phyloP scores from a whole-genome alignment of 371 early-diverging fungal species.

The Chytridiales sp. region DNA sequence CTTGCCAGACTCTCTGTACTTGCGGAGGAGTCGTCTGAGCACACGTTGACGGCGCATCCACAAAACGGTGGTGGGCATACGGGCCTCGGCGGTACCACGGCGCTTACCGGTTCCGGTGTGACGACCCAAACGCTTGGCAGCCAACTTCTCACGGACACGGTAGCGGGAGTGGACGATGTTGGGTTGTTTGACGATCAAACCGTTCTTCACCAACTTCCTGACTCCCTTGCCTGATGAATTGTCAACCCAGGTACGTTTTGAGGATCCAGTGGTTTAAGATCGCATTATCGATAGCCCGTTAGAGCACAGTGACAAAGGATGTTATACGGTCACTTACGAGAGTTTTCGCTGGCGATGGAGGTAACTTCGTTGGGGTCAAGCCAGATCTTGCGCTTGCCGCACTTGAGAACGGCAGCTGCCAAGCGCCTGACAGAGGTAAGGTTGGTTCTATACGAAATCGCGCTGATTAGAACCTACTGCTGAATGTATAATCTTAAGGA shows the following conservation, averaged over 20 bases:
- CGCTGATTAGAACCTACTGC: not conserved
- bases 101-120: slow-evolving; percentile 99
- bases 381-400: slow-evolving; percentile 99
- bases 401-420: slow-evolving; percentile 97
- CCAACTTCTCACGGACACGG: slow-evolving; percentile 90
- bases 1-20: slow-evolving; percentile 97
- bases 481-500: too few relatives aligned
- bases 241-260: too few relatives aligned
- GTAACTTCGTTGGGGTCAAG: slow-evolving; percentile 98
- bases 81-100: slow-evolving; percentile 98
- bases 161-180: slow-evolving; percentile 91
- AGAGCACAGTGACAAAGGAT: too few relatives aligned
- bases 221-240: slow-evolving; percentile 80
- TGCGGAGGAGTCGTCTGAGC: slow-evolving; percentile 95
- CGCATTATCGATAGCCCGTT: too few relatives aligned
- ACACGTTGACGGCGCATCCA: slow-evolving; percentile 99
- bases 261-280: too few relatives aligned
- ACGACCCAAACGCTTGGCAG: slow-evolving; percentile 98
- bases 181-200: slow-evolving; percentile 97
- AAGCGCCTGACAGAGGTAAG: slow-evolving; percentile 85
- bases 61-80: slow-evolving; percentile 94
- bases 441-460: slow-evolving; percentile 49
- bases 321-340: slow-evolving; percentile 71
- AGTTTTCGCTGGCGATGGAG: slow-evolving; percentile 96
- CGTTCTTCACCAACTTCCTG: slow-evolving; percentile 96